A percentile compares a stretch with the other conserved stretches of the same genome.
Evolutionary conservation across 1,139 yeast genomes (phyloP).

Genomic region (Maudiozyma humilis): DNA sequence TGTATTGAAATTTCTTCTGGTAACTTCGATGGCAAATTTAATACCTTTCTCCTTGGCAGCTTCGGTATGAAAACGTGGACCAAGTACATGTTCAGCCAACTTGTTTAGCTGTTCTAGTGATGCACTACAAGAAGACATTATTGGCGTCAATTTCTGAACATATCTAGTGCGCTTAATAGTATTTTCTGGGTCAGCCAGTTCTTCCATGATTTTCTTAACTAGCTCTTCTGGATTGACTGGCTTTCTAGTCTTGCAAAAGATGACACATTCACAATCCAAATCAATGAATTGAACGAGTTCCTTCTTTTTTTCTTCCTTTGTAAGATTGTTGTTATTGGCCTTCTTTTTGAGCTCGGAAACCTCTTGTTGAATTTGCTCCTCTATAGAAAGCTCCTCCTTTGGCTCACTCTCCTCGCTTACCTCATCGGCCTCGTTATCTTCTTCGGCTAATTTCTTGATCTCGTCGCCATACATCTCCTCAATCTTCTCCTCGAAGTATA

Average conservation of each 20-base stretch:
- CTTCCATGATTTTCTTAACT: conserved; percentile 55
- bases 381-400: conserved; percentile 47
- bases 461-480: conserved; percentile 46
- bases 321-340: conserved; percentile 10
- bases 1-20: conserved; percentile 69
- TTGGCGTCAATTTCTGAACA: conserved; percentile 74
- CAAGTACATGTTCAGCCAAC: conserved; percentile 48
- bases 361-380: conserved; percentile 67
- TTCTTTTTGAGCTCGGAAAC: conserved; percentile 46
- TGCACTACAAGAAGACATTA: conserved; percentile 68
- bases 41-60: conserved; percentile 39
- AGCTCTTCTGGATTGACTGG: conserved; percentile 74
- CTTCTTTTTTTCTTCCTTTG: conserved; percentile 35
- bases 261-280: conserved; percentile 73
- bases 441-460: conserved; percentile 31
- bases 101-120: conserved; percentile 56
- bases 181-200: conserved; percentile 41
- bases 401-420: conserved; percentile 31
- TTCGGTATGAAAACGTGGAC: conserved; percentile 56
- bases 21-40: conserved; percentile 76
- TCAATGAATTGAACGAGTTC: conserved; percentile 56
- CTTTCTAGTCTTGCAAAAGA: conserved; percentile 69
- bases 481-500: conserved; percentile 51
- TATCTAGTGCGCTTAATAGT: conserved; percentile 51
- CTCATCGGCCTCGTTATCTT: conserved; percentile 31